phyloP scores from a whole-genome alignment of 176 grass and related monocot species.

The Aegilops umbellulata region DNA sequence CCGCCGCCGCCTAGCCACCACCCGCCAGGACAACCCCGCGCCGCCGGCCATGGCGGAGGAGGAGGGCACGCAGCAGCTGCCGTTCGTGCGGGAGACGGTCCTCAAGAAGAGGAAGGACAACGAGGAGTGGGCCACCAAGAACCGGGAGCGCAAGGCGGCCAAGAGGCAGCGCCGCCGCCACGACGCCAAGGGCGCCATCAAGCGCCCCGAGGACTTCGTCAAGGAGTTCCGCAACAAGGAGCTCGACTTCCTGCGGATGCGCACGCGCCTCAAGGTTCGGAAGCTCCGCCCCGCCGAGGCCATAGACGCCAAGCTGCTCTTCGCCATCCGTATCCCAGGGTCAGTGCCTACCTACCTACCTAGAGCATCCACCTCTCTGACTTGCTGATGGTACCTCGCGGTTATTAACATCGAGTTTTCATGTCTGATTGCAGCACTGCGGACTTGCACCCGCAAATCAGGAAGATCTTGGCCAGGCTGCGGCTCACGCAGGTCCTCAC shows the following conservation, averaged over 20 bases:
- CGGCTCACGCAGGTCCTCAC: conserved; percentile 57
- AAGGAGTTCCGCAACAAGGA: conserved; percentile 83
- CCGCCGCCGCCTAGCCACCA: not conserved
- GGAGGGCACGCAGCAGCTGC: conserved; percentile 45
- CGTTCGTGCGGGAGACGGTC: conserved; percentile 71
- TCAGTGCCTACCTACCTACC: not conserved
- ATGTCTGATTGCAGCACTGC: conserved; percentile 40
- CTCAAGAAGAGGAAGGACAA: conserved; percentile 85
- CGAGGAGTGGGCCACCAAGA: conserved; percentile 82
- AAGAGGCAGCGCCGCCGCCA: conserved; percentile 41
- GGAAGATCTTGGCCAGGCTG: conserved; percentile 58
- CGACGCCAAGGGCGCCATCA: conserved; percentile 52
- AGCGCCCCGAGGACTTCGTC: conserved; percentile 86
- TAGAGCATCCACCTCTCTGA: not conserved
- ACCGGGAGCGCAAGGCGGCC: conserved; percentile 45
- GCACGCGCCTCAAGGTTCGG: conserved; percentile 60
- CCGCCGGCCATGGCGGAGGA: conserved; percentile 46
- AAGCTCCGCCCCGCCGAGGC: conserved; percentile 39
- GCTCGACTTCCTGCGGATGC: conserved; percentile 69
- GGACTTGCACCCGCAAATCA: conserved; percentile 76
- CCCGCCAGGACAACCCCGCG: not conserved
- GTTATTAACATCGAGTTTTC: not conserved
- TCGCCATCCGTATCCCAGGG: conserved; percentile 89
- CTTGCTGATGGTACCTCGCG: not conserved
- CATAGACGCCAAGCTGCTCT: conserved; percentile 63